Evolutionary conservation across 2,329 filamentous ascomycete genomes (phyloP), one percentile per base, ranked within the genome.

Genomic region (Plenodomus tracheiphilus): DNA sequence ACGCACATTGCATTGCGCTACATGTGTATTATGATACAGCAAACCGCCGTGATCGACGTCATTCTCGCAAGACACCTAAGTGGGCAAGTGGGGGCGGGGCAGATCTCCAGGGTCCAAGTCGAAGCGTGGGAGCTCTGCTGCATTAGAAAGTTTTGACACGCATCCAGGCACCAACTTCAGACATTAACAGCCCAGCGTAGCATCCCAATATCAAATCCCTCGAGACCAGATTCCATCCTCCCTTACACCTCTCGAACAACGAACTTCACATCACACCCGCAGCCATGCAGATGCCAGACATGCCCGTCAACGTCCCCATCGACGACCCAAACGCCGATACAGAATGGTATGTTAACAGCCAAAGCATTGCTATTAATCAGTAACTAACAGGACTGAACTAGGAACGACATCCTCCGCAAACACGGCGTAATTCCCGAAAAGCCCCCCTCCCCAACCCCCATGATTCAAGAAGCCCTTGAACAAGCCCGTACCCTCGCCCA

Each of bases 351-450:
- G 53, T 17, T 9, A 15, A 11, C 4, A 15, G 4, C 28, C 28
- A n/a, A n/a, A n/a, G n/a, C n/a, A n/a, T n/a, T n/a, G n/a, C n/a
- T n/a, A n/a, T n/a, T n/a, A n/a, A n/a, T n/a, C n/a, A n/a, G n/a
- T n/a, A 32, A 32, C 44, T 20, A n/a, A 19, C 10, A 30, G 43
- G 32, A 47, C 16, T 38, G 17, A 16, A 34, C 21, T 60, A 97
- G 92, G 92, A 99, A 99, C 72, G 94, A 99, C 62, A 99, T 99
- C 67, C 85, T 99, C 49, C 89, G 94, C 62, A 95, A 96, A 74
- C 91, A 99, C 78, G 91, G 91, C 59, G 81, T 99, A 59, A 97
- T 99, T 54, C 94, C 94, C n/a, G 92, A 97, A 72, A 97, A 96
- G 71, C 91, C 93, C 0, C 91, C 92, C 2, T 96, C 93, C 39